Base-by-base conservation (phyloP, 768 basidiomycete genomes). In the Xerocomus spinulosus region DNA sequence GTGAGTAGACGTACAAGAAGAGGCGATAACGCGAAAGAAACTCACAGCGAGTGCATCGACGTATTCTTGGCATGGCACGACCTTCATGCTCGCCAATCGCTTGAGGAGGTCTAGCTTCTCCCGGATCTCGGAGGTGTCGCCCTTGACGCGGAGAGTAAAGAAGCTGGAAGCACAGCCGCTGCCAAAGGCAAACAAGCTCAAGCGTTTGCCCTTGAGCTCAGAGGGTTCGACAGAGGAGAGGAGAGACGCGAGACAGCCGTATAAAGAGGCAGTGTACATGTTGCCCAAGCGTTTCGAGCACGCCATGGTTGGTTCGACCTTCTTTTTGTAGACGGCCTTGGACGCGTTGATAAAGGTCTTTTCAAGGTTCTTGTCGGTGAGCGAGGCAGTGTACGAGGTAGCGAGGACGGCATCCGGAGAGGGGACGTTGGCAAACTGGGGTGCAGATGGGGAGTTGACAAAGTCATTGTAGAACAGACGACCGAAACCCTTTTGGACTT, bases 251-350 rank as follows among this genome's bases (percentile, higher is more conserved):
- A 99, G 82, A 56, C 92, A 93, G 37, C 92, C 93, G 65, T 94
- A 98, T 10, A 99, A 76, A 14, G 92, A 94, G 13, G 87, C 96
- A 12, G 96, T 95, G 78, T 99, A 97, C 87, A 93, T 95, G 82
- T 99, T 98, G 13, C 96, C 96, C 55, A 95, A 81, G 37, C 93
- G 84, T 63, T 82, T 81, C 23, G 93, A 92, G 73, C 85, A 87
- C 47, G 83, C 81, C 82, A 95, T 93, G 21, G 75, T 78, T 8
- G 92, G 88, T 54, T 81, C 81, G 17, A 92, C 86, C 62, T 85
- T 83, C 53, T 77, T 71, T 49, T 79, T 77, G 70, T 92, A 96
- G 17, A 78, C 75, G 8, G 77, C 68, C 64, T 92, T 91, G 47
- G 87, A 84, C 48, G 83, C 73, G n/a, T 68, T 70, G 41, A 96